Evolutionary conservation across 495 filamentous ascomycete species (phyloP).

Genomic region (Aspergillus incahuasiensis): DNA sequence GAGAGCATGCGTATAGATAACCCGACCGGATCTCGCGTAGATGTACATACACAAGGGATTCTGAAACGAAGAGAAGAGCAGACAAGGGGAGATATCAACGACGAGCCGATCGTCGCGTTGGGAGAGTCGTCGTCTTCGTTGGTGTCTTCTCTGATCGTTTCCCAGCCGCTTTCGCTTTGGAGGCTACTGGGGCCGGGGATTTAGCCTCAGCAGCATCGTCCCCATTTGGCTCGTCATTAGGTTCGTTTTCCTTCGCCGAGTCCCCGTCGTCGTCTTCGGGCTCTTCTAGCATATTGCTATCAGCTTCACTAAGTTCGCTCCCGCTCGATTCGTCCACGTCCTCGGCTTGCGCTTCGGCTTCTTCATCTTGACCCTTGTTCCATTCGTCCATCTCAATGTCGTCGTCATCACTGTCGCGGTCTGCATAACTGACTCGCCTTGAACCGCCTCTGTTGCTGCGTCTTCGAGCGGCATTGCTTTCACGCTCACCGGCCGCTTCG

Average conservation of each 20-base stretch:
- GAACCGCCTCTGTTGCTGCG: conserved; percentile 34
- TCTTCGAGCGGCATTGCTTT: conserved; percentile 28
- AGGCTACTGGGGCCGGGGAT: conserved; percentile 13
- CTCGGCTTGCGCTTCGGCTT: conserved; percentile 25
- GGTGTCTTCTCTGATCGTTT: conserved; percentile 6
- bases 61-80: not conserved
- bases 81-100: conserved; percentile 16
- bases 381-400: conserved; percentile 50
- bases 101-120: conserved; percentile 39
- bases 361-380: conserved; percentile 27
- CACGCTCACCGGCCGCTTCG: conserved; percentile 13
- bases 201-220: conserved; percentile 2
- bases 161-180: conserved; percentile 17
- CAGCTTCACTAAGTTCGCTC: conserved; percentile 15
- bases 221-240: conserved; percentile 18
- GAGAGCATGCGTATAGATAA: not conserved
- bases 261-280: not conserved
- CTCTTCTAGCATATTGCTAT: conserved; percentile 15
- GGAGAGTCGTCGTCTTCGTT: conserved; percentile 24
- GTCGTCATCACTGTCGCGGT: conserved; percentile 54
- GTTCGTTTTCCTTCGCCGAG: conserved; percentile 19
- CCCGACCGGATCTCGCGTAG: not conserved
- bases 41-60: conserved; percentile 2
- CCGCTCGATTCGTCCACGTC: conserved; percentile 24
- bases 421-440: conserved; percentile 47